phyloP scores from a whole-genome alignment of 129 eudicot species.

The Rutidosis leptorrhynchoides region DNA sequence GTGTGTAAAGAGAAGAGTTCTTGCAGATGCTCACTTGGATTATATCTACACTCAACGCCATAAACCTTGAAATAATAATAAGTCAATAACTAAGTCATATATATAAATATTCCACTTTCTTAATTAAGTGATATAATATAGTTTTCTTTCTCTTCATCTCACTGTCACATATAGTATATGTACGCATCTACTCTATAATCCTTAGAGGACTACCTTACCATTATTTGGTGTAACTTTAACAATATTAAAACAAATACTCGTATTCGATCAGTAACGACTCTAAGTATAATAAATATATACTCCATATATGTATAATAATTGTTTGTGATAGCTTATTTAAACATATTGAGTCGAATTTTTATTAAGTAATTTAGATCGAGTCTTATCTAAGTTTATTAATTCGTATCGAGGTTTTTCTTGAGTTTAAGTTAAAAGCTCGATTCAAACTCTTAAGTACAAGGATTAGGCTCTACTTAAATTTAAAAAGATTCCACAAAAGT shows the following conservation, averaged over 20 bases:
- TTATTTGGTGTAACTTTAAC: slow-evolving; percentile 15
- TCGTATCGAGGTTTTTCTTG: background rate
- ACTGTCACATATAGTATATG: slow-evolving; percentile 13
- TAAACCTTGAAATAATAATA: slow-evolving; percentile 39
- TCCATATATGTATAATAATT: background rate
- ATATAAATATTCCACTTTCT: slow-evolving; percentile 11
- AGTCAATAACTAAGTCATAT: too few species aligned
- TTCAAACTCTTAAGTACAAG: too few species aligned
- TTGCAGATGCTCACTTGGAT: slow-evolving; percentile 85
- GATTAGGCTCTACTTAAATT: background rate
- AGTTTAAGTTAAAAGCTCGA: background rate
- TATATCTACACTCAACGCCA: slow-evolving; percentile 91
- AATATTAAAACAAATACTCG: slow-evolving; percentile 11
- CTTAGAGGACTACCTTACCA: slow-evolving; percentile 14
- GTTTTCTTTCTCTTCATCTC: slow-evolving; percentile 1
- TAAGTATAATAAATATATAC: background rate
- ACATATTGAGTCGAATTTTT: background rate
- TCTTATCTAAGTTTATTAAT: too few species aligned
- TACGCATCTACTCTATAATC: background rate
- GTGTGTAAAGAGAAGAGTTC: slow-evolving; percentile 62
- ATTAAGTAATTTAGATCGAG: background rate
- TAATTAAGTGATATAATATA: background rate
- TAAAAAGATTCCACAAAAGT: background rate
- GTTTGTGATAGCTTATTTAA: too few species aligned
- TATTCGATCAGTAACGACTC: slow-evolving; percentile 4